Evolutionary conservation across 768 basidiomycete species (phyloP).

Genomic region (Russula vinacea): DNA sequence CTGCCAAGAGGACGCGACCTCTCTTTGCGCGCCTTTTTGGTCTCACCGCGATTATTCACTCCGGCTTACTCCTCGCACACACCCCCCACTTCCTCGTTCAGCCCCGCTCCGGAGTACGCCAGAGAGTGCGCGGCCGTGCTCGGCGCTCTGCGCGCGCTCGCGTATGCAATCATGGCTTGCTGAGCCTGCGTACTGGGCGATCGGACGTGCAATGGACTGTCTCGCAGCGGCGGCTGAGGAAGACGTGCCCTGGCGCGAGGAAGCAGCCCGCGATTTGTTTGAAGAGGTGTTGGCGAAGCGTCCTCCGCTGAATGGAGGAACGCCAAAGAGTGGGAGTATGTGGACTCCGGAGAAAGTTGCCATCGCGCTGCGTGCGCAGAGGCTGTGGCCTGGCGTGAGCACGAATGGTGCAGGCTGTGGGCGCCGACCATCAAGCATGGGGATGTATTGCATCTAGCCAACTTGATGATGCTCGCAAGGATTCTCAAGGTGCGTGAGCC

Average conservation of each 20-base stretch:
- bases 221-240: constrained; percentile 44
- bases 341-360: constrained; percentile 94
- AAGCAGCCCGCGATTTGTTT: constrained; percentile 53
- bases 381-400: constrained; percentile 50
- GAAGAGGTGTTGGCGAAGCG: constrained; percentile 47
- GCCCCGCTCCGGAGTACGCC: constrained; percentile 57
- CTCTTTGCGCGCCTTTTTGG: constrained; percentile 93
- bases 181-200: constrained; percentile 87
- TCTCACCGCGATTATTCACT: constrained; percentile 78
- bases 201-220: constrained; percentile 60
- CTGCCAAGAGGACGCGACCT: constrained; percentile 90
- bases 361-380: constrained; percentile 67
- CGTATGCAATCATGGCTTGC: constrained; percentile 85
- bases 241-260: constrained; percentile 65
- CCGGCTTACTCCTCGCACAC: constrained; percentile 72
- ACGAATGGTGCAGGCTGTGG: constrained; percentile 58
- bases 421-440: constrained; percentile 74
- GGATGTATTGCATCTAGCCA: constrained; percentile 65
- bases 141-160: constrained; percentile 59
- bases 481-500: constrained; percentile 68
- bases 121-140: constrained; percentile 54
- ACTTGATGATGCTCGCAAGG: constrained; percentile 66
- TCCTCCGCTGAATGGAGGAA: background rate
- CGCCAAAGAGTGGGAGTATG: constrained; percentile 35
- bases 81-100: constrained; percentile 52